phyloP scores from a whole-genome alignment of 1,284 basidiomycete genomes.

The Tetrapyrgos nigripes region DNA sequence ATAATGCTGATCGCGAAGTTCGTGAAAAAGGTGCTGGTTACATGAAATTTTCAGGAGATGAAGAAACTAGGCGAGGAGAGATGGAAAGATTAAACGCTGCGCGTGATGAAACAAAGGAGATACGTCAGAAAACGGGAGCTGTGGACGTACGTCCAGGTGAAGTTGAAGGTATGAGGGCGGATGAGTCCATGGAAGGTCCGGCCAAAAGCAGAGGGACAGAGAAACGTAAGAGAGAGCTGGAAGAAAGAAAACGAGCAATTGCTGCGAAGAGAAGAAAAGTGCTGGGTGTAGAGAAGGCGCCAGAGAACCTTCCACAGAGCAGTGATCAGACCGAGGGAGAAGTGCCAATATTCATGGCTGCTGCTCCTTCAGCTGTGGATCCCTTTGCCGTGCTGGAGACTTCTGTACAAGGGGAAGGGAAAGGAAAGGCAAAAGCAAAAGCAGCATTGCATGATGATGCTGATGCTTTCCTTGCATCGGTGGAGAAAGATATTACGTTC shows the following conservation, averaged over 20 bases:
- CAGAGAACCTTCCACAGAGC: constrained; percentile 7
- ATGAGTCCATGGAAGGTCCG: constrained; percentile 24
- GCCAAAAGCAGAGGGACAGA: constrained; percentile 68
- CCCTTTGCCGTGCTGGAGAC: constrained; percentile 60
- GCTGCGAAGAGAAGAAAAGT: constrained; percentile 83
- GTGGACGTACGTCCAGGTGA: constrained; percentile 66
- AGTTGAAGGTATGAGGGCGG: constrained; percentile 65
- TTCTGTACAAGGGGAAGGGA: constrained; percentile 25
- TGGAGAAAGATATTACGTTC: constrained; percentile 4
- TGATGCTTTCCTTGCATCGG: constrained; percentile 42
- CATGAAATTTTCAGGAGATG: constrained; percentile 88
- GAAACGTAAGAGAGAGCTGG: constrained; percentile 81
- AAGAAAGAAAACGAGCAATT: constrained; percentile 77
- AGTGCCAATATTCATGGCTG: not conserved
- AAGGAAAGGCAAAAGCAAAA: constrained; percentile 30
- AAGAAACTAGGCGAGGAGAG: constrained; percentile 74
- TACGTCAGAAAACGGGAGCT: constrained; percentile 64
- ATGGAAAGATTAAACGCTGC: constrained; percentile 79
- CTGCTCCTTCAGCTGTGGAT: constrained; percentile 33
- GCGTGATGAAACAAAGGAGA: constrained; percentile 75
- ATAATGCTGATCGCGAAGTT: constrained; percentile 82
- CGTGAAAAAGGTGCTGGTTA: constrained; percentile 90
- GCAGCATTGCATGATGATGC: constrained; percentile 44
- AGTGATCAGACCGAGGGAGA: not conserved
- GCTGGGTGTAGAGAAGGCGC: constrained; percentile 26